Evolutionary conservation across 2,329 filamentous ascomycete genomes (phyloP).

Genomic region (Colletotrichum godetiae): DNA sequence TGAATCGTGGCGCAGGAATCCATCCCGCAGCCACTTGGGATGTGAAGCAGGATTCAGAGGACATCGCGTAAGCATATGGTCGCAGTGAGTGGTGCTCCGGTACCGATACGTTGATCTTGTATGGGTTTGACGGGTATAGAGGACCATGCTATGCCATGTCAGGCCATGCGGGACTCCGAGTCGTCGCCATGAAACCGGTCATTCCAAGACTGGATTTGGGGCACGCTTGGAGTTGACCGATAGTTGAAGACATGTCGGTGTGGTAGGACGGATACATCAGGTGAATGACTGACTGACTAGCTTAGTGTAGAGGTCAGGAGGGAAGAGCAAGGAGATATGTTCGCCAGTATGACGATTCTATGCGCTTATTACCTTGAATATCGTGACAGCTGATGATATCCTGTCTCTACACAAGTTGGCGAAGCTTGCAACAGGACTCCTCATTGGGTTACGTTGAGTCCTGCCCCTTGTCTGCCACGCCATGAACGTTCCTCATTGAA

Average conservation of each 20-base stretch:
- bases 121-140: background rate
- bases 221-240: background rate
- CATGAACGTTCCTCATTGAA: background rate
- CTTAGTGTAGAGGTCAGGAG: background rate
- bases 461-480: too few relatives aligned
- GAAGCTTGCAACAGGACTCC: background rate
- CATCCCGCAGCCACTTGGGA: background rate
- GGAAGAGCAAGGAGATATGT: background rate
- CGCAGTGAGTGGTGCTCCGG: background rate
- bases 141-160: background rate
- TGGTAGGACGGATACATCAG: background rate
- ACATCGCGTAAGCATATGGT: background rate
- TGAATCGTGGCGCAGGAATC: background rate
- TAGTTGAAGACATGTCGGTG: background rate
- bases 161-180: background rate
- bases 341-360: background rate
- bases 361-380: background rate
- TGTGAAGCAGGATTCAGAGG: background rate
- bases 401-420: background rate
- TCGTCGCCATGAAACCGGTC: background rate
- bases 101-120: background rate
- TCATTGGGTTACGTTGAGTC: background rate
- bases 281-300: background rate
- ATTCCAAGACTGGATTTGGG: background rate
- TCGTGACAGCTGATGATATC: background rate